Base-by-base conservation (phyloP, 2,329 filamentous ascomycete genomes). In the Chaetomiaceae sp. region DNA sequence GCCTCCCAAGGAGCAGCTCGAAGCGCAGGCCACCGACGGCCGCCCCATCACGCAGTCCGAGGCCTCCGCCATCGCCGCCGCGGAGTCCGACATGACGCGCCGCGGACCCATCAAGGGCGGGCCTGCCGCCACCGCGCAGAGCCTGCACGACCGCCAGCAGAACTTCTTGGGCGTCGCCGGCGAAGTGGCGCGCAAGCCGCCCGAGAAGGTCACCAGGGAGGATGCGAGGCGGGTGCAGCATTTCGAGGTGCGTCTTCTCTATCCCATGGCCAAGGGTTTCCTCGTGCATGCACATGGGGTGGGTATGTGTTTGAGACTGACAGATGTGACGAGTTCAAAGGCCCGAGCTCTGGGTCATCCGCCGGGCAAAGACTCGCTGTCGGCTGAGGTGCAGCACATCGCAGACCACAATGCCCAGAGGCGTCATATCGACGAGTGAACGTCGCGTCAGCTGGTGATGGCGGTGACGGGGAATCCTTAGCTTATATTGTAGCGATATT, bases 81-180 rank as follows among this genome's bases (percentile, higher is more conserved):
- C 53, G 32, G 62, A 64, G 50, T 52, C 52, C 29, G 58, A 60
- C 32, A 41, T 60, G 42, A 63, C 61, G n/a, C 59, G 59, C 11
- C 51, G 53, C 38, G 62, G 60, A 1, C 57, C 59, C 22, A 57
- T 64, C 45, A 62, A 62, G 37, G 62, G 61, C 37, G 63, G 64
- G 1, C 47, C 58, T 2, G 62, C 63, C 1, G 61, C 62, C 4
- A 60, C 56, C 4, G 62, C 62, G 1, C 63, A 66, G 50, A 62
- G 61, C 49, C 46, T 62, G 46, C 60, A 65, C 45, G 60, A 62
- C 50, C 60, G 54, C 39, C 62, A 65, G 48, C 57, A 62, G 44
- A 63, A 63, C 49, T 64, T 64, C 45, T 35, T 61, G 15, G 55
- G 51, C 10, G 58, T 56, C 34, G 60, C 62, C 1, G 57, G 59